Evolutionary conservation across 805 yeast species (phyloP), one percentile per base, ranked within the genome.

Genomic region (Hanseniaspora lachancei): DNA sequence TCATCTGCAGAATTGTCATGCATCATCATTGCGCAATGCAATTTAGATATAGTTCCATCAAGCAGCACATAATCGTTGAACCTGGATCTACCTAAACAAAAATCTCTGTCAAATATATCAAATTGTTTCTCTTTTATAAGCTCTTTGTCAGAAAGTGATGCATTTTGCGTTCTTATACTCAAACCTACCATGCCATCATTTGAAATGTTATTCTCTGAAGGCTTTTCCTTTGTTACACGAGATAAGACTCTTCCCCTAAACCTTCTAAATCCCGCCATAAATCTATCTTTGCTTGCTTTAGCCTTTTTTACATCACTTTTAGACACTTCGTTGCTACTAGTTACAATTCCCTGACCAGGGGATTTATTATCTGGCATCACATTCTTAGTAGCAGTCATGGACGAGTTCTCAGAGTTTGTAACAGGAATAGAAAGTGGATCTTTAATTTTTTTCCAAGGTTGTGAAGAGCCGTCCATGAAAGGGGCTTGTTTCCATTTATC

Each of bases 11-110:
- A 18, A 15, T 34, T 77, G 62, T 79, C 79, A 55, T 74, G 62
- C 15, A 91, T 72, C 34, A 81, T 70, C 12, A 41, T 23, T 3
- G 32, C 49, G 66, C 96, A 89, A 68, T 93, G 97, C 1, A 82
- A 74, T 60, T 88, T 86, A 2, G 97, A 89, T 62, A 91, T 76
- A 47, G 96, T 70, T 61, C 77, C 84, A 61, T 89, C 96, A 35
- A 77, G 71, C 18, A 86, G 77, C 44, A 72, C 72, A 36, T 78
- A 75, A 63, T 85, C 81, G 58, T 86, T 77, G 2, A 74, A 77
- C 21, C 74, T 78, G 23, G 78, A 76, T 38, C 97, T 72, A 1
- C 98, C 97, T 55, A 91, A 76, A 56, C 81, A 74, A 65, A 80
- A 82, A 40, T 5, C 13, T 16, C 34, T 15, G 15, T 27, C 20